These are phyloP conservation scores for Phytopythium cucurbitacearum DNA, from an alignment of 352 stramenopile genomes.

Conservation along the genomic window DNA sequence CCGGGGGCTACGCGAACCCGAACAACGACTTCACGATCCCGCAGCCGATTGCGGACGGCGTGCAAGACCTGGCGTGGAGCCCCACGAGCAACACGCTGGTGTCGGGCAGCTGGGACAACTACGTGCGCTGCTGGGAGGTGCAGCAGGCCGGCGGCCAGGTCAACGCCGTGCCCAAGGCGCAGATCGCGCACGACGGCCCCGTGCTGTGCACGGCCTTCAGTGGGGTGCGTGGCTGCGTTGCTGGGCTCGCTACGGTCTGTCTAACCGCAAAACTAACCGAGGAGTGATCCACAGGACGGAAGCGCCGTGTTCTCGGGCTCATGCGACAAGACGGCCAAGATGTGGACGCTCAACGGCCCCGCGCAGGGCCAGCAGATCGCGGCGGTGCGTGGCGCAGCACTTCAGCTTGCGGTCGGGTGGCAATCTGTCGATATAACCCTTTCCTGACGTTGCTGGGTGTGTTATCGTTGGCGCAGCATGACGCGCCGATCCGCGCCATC, in stretches of 20 bases:
- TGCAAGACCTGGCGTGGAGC: slow-evolving; percentile 77
- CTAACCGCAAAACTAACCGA: too few species aligned
- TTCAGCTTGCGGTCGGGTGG: background rate
- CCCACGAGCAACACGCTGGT: slow-evolving; percentile 72
- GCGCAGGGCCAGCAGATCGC: slow-evolving; percentile 74
- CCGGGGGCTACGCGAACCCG: slow-evolving; percentile 57
- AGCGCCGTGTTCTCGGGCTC: slow-evolving; percentile 91
- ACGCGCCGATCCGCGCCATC: slow-evolving; percentile 90
- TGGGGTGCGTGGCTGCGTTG: slow-evolving; percentile 25
- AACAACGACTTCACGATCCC: slow-evolving; percentile 79
- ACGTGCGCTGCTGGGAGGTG: slow-evolving; percentile 82
- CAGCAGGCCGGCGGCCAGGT: slow-evolving; percentile 68
- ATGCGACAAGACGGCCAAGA: slow-evolving; percentile 93
- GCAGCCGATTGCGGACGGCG: slow-evolving; percentile 58
- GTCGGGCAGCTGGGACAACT: slow-evolving; percentile 79
- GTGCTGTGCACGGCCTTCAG: slow-evolving; percentile 92
- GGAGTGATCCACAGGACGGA: slow-evolving; percentile 69
- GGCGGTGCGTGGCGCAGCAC: slow-evolving; percentile 32
- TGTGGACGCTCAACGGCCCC: slow-evolving; percentile 89
- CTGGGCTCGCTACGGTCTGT: too few species aligned
- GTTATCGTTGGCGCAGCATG: slow-evolving; percentile 72
- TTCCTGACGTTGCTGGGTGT: background rate
- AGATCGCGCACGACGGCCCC: slow-evolving; percentile 87
- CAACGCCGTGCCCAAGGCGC: slow-evolving; percentile 70
- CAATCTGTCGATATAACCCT: background rate